phyloP scores from a whole-genome alignment of 176 grass and related monocot genomes.

The Phoenix roebelenii region DNA sequence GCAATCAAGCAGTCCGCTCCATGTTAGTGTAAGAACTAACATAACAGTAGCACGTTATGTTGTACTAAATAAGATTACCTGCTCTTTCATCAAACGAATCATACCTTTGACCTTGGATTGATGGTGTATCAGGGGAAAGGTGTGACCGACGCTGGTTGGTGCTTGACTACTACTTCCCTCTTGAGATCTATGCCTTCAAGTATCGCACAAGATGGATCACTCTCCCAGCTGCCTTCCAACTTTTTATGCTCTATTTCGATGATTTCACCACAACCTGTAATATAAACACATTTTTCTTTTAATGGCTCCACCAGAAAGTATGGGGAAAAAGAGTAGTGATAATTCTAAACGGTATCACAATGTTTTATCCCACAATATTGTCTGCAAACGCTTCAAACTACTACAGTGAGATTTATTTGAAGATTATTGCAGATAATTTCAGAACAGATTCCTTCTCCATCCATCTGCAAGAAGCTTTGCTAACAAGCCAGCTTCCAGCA shows the following conservation, averaged over 20 bases:
- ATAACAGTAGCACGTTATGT: neutral
- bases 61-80: neutral
- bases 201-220: neutral
- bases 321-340: too few relatives aligned
- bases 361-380: too few relatives aligned
- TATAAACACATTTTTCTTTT: neutral
- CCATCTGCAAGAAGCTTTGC: too few relatives aligned
- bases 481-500: too few relatives aligned
- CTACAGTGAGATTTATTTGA: too few relatives aligned
- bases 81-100: too few relatives aligned
- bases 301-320: too few relatives aligned
- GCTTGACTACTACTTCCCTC: neutral
- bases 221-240: neutral
- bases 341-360: too few relatives aligned
- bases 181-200: neutral
- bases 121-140: constrained; percentile 18
- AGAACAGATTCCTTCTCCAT: too few relatives aligned
- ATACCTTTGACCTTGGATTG: constrained; percentile 11
- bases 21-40: neutral
- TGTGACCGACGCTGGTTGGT: neutral
- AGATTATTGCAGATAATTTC: too few relatives aligned
- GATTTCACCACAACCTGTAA: constrained; percentile 15
- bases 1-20: neutral
- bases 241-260: constrained; percentile 22
- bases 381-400: too few relatives aligned